These are phyloP conservation scores for Schizophyllum amplum DNA, from an alignment of 1,284 basidiomycete genomes.

Conservation along the genomic window DNA sequence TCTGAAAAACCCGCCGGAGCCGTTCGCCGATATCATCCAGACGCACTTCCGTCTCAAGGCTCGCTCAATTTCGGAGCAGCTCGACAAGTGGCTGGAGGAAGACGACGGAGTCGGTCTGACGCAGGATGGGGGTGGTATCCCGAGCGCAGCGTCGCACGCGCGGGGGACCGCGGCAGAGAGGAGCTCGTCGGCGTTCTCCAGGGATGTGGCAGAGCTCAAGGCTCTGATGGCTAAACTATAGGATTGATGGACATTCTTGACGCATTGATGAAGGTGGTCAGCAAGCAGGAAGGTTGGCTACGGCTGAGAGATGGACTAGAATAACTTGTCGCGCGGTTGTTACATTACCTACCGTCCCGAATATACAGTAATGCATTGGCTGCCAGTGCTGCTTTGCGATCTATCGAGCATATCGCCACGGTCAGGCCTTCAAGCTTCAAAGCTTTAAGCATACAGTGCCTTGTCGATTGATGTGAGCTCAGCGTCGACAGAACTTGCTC, in stretches of 20 bases:
- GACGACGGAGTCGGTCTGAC: slow-evolving; percentile 60
- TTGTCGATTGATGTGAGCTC: too few species aligned
- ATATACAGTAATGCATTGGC: too few species aligned
- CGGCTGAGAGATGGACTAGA: too few species aligned
- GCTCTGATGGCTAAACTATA: slow-evolving; percentile 40
- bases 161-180: slow-evolving; percentile 26
- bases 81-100: slow-evolving; percentile 70
- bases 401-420: too few species aligned
- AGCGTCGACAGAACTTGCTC: too few species aligned
- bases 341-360: too few species aligned
- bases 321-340: too few species aligned
- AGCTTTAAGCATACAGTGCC: too few species aligned
- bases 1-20: slow-evolving; percentile 71
- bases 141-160: slow-evolving; percentile 15
- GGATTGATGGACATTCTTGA: slow-evolving; percentile 7
- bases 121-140: slow-evolving; percentile 38
- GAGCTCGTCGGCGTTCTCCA: slow-evolving; percentile 49
- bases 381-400: too few species aligned
- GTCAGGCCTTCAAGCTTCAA: too few species aligned
- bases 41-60: slow-evolving; percentile 90
- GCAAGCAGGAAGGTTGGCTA: too few species aligned
- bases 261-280: too few species aligned
- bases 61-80: slow-evolving; percentile 54
- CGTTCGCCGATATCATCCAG: slow-evolving; percentile 75
- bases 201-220: slow-evolving; percentile 66